A percentile compares a stretch with the other conserved stretches of the same genome.
These are phyloP conservation scores for Kurtzmaniella quercitrusa DNA, from an alignment of 1,139 yeast species.

Conservation along the genomic window DNA sequence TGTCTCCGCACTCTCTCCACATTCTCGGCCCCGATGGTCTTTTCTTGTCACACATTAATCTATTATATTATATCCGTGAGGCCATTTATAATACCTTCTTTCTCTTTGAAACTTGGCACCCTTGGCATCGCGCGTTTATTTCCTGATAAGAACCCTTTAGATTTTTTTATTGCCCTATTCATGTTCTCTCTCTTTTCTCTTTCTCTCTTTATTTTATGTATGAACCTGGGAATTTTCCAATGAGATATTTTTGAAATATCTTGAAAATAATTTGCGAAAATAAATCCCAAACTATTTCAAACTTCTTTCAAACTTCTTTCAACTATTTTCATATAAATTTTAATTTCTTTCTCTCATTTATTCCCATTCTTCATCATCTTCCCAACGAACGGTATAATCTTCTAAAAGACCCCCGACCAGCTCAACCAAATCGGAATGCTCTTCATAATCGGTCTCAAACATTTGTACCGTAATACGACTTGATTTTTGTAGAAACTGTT, in stretches of 20 bases:
- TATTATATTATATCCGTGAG: neutral
- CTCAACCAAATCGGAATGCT: conserved; percentile 62
- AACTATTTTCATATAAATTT: neutral
- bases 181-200: no score
- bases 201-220: no score
- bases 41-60: neutral
- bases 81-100: neutral
- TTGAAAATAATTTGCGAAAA: no score
- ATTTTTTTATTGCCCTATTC: no score
- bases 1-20: neutral
- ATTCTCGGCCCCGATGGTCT: neutral
- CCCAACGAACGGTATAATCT: conserved; percentile 58
- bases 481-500: conserved; percentile 38
- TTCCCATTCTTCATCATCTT: conserved; percentile 37
- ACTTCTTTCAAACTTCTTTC: neutral
- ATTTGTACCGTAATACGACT: conserved; percentile 14
- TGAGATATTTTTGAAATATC: no score
- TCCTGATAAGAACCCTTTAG: no score
- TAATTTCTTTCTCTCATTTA: conserved; percentile 3
- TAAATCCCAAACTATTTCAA: neutral
- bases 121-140: no score
- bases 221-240: no score
- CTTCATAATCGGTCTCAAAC: conserved; percentile 48
- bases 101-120: neutral
- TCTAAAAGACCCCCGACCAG: conserved; percentile 46